A percentile compares a stretch with the other conserved stretches of the same genome.
These are phyloP conservation scores for Kentomonas sorsogonicus DNA, from an alignment of 208 protist species.

Conservation along the genomic window DNA sequence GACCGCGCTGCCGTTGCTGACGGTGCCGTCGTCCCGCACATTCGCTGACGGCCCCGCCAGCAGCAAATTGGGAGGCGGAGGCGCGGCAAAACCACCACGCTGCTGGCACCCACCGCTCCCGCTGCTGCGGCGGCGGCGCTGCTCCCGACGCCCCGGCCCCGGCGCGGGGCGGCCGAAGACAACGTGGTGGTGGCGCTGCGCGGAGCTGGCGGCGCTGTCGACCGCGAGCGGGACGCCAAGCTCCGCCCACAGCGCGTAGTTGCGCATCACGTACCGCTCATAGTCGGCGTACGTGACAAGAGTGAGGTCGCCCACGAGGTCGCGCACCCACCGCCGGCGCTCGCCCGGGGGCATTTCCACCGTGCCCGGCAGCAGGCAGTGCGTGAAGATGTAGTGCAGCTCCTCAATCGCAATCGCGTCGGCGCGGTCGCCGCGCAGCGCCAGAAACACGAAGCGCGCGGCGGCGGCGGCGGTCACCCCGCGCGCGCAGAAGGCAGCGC, in stretches of 20 bases:
- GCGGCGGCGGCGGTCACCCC: slow-evolving; percentile 50
- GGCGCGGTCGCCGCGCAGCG: slow-evolving; percentile 69
- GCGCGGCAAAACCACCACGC: no score
- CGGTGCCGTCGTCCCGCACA: not conserved
- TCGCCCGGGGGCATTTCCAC: slow-evolving; percentile 70
- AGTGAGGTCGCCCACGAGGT: slow-evolving; percentile 46
- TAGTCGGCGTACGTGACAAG: slow-evolving; percentile 69
- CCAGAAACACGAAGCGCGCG: slow-evolving; percentile 79
- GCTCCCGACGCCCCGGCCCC: not conserved
- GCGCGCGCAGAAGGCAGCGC: slow-evolving; percentile 56
- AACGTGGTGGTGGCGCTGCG: slow-evolving; percentile 34
- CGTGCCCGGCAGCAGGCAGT: slow-evolving; percentile 65
- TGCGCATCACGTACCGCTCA: slow-evolving; percentile 52
- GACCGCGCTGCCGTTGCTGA: not conserved
- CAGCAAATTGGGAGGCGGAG: no score
- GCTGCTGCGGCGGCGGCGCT: no score
- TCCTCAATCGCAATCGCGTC: slow-evolving; percentile 66
- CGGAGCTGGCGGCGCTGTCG: slow-evolving; percentile 18
- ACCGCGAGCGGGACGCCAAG: slow-evolving; percentile 66
- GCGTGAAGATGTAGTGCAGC: slow-evolving; percentile 66
- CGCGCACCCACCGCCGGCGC: slow-evolving; percentile 48
- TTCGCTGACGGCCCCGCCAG: no score
- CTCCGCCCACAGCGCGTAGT: slow-evolving; percentile 73
- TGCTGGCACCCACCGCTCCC: not conserved
- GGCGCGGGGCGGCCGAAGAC: slow-evolving; percentile 7